Evolutionary conservation across 2,329 filamentous ascomycete genomes (phyloP), one percentile per base, ranked within the genome.

Genomic region (Clonostachys chloroleuca): DNA sequence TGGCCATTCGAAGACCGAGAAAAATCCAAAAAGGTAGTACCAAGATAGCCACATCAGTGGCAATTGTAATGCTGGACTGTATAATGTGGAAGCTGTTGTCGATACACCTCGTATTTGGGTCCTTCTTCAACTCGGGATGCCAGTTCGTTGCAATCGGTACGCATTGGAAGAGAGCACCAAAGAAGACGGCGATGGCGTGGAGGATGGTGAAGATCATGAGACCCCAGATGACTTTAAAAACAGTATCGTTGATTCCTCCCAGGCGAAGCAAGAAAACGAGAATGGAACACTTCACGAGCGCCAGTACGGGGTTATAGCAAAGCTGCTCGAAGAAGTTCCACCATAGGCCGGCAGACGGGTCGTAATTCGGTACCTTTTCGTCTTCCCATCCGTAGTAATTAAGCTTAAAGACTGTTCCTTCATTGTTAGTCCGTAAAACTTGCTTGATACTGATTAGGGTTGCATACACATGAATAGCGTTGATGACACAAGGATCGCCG

Each of bases 211-310:
- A 49, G n/a, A 50, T 48, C 54, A 67, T 58, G 44, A 69, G 48
- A 17, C 47, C 33, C 51, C 50, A 57, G 44, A 48, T 49, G 34
- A 44, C 45, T 12, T 53, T 48, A 33, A 60, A 56, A 2, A 70
- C 57, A 18, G 51, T 61, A 30, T 44, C 54, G 49, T 66, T 65
- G 47, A 67, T 56, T 35, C 65, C 56, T 43, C 65, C 63, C 2
- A 74, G 61, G 1, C 69, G 68, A 16, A 70, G 59, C n/a, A 74
- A 60, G 49, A 74, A 72, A n/a, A 74, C 51, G 5, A 75, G 61
- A 16, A 73, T 59, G 0, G 72, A 74, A 3, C 65, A 62, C 54
- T 74, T 75, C 47, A 73, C 65, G 10, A 75, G 59, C 5, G 69
- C 68, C 3, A 75, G 54, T 41, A 74, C 68, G 0, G 72, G 71